Evolutionary conservation across 805 yeast genomes (phyloP).

Genomic region (Clavispora vitiphila): DNA sequence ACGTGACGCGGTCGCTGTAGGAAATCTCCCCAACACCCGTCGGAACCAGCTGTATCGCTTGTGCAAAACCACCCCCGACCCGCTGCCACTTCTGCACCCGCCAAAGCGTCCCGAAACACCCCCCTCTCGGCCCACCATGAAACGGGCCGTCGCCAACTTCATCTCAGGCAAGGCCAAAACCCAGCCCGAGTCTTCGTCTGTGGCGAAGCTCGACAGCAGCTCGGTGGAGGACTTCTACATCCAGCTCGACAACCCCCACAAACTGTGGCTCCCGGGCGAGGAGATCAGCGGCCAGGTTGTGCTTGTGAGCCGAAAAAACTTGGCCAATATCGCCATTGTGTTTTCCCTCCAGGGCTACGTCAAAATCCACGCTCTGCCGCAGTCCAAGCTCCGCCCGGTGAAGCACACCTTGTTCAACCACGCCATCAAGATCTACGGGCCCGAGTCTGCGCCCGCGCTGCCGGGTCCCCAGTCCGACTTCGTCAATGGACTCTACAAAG

Average conservation of each 20-base stretch:
- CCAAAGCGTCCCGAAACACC: not conserved
- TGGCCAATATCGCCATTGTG: conserved; percentile 48
- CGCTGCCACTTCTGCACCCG: not conserved
- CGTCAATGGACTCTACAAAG: conserved; percentile 56
- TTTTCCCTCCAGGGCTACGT: conserved; percentile 54
- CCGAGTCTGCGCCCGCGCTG: conserved; percentile 2
- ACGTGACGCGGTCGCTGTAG: not conserved
- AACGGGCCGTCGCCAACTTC: conserved; percentile 48
- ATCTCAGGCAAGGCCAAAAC: conserved; percentile 21
- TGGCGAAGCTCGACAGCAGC: conserved; percentile 28
- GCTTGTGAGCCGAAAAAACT: conserved; percentile 50
- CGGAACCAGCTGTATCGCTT: no score
- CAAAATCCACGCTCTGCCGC: conserved; percentile 48
- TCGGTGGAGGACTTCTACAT: conserved; percentile 64
- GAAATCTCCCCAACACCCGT: not conserved
- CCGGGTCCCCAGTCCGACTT: conserved; percentile 15
- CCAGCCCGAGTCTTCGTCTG: conserved; percentile 9
- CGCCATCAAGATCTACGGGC: conserved; percentile 56
- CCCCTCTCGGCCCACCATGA: conserved; percentile 37
- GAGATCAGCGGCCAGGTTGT: conserved; percentile 60
- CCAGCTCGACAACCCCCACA: conserved; percentile 68
- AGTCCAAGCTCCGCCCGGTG: conserved; percentile 49
- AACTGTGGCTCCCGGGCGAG: conserved; percentile 77
- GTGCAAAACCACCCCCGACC: not conserved
- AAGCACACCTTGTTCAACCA: conserved; percentile 54